Base-by-base conservation (phyloP, 768 basidiomycete species). In the Amanita rubescens region DNA sequence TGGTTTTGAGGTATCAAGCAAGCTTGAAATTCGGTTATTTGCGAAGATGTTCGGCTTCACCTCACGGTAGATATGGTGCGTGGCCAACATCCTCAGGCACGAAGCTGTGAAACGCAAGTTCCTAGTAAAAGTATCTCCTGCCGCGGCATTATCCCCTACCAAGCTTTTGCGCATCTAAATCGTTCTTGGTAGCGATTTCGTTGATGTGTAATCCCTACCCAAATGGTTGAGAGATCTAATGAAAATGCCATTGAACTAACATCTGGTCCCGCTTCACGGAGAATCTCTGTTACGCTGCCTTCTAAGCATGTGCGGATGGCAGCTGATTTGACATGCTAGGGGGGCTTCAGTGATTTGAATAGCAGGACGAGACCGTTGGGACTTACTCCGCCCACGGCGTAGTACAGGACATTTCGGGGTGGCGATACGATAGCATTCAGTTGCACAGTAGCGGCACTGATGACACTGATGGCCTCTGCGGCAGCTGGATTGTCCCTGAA, bases 151-250 rank as follows among this genome's bases (percentile, higher is more conserved):
- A 27, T 12, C n/a, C 39, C 27, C 27, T 30, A 30, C 27, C 27
- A 30, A 75, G 58, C 54, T 71, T 71, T n/a, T 57, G 47, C 1
- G 64, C 55, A 46, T 74, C 65, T 17, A 69, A 56, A 3, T 59
- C 58, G 43, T 62, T 66, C 19, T 63, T 66, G 20, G 58, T 60
- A 11, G 67, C 70, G 35, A 75, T 73, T 5, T 72, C 69, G 6
- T 63, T 55, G 15, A 67, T 62, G 33, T 75, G 73, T 20, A 71
- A 53, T 0, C 72, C 72, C 70, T 70, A 53, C 7, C 20, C 1
- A 27, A 30, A 15, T 2, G 15, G 30, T 6, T 45, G 30, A 45
- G 39, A 32, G 4, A 44, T n/a, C 9, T 11, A n/a, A 30, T 4
- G 3, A 8, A 30, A 3, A 37, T 37, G 43, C 1, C 17, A 3